Conservation (phyloP, 2,329 filamentous ascomycete species). For the Ciborinia camelliae region DNA sequence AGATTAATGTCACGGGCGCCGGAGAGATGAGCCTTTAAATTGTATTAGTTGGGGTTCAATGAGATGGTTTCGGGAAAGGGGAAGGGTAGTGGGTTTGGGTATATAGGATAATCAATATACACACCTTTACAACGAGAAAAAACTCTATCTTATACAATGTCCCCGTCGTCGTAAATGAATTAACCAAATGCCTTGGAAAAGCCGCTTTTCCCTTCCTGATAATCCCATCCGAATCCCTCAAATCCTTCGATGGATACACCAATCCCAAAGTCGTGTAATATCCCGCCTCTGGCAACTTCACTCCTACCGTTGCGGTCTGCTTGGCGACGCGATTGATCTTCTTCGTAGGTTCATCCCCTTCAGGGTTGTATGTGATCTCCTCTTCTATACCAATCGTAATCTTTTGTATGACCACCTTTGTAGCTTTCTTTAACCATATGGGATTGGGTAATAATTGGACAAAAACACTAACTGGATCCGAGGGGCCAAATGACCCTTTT, state of each 20-base stretch:
- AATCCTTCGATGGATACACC: conserved; percentile 84
- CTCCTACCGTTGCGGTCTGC: conserved; percentile 74
- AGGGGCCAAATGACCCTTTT: conserved; percentile 92
- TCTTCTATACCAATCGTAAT: conserved; percentile 94
- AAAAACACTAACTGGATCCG: conserved; percentile 93
- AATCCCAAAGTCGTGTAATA: conserved; percentile 91
- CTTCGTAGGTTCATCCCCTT: conserved; percentile 89
- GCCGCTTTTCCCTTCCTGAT: conserved; percentile 79
- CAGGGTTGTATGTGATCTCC: conserved; percentile 97
- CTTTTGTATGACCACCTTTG: conserved; percentile 87
- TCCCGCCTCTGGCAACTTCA: conserved; percentile 84
- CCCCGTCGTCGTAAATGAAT: conserved; percentile 89
- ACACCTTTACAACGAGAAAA: conserved; percentile 88
- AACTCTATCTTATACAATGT: conserved; percentile 98
- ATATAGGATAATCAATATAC: neutral
- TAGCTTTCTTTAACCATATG: conserved; percentile 87
- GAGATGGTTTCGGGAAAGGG: neutral
- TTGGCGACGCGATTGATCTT: conserved; percentile 86
- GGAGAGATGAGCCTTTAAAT: conserved; percentile 73
- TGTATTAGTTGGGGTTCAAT: conserved; percentile 20
- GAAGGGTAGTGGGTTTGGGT: too few species aligned
- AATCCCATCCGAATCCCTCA: conserved; percentile 82
- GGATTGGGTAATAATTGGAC: conserved; percentile 90
- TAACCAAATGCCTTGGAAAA: conserved; percentile 85
- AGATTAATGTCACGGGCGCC: conserved; percentile 84